Conservation (phyloP, 2,329 filamentous ascomycete genomes). For the Westerdykella ornata region DNA sequence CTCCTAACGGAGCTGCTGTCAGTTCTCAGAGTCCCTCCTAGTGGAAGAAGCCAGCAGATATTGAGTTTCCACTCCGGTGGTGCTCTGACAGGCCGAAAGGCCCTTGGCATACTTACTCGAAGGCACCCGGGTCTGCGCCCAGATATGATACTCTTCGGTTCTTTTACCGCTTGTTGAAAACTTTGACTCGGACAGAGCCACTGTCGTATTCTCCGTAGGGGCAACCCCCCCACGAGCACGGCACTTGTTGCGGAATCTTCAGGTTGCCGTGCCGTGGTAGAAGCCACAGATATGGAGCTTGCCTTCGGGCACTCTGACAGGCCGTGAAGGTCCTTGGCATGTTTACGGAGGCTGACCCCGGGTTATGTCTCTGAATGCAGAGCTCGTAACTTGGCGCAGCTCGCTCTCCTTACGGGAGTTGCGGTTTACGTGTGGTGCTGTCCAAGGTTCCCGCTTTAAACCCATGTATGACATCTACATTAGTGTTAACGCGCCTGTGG, state of each 20-base stretch:
- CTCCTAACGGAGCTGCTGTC: conserved; percentile 18
- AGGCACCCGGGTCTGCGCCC: conserved; percentile 13
- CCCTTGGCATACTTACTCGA: conserved; percentile 27
- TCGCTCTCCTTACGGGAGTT: too few species aligned
- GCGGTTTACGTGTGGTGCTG: too few species aligned
- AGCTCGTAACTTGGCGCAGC: too few species aligned
- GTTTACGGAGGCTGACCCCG: too few species aligned
- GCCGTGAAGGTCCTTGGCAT: too few species aligned
- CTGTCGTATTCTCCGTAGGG: background rate
- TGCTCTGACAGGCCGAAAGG: conserved; percentile 24
- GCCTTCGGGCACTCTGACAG: too few species aligned
- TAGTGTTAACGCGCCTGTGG: too few species aligned
- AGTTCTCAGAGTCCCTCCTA: conserved; percentile 16
- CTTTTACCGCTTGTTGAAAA: background rate
- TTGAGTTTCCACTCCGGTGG: conserved; percentile 13
- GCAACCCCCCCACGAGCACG: too few species aligned
- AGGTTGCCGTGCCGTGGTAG: conserved; percentile 3
- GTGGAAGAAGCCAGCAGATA: conserved; percentile 32
- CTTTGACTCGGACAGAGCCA: background rate
- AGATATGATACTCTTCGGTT: background rate
- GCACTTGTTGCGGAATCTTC: background rate
- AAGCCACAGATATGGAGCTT: background rate
- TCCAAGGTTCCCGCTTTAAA: too few species aligned
- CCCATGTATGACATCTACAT: too few species aligned
- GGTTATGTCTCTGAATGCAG: too few species aligned